Evolutionary conservation across 2,329 filamentous ascomycete species (phyloP).

Genomic region (Fulvia fulva): DNA sequence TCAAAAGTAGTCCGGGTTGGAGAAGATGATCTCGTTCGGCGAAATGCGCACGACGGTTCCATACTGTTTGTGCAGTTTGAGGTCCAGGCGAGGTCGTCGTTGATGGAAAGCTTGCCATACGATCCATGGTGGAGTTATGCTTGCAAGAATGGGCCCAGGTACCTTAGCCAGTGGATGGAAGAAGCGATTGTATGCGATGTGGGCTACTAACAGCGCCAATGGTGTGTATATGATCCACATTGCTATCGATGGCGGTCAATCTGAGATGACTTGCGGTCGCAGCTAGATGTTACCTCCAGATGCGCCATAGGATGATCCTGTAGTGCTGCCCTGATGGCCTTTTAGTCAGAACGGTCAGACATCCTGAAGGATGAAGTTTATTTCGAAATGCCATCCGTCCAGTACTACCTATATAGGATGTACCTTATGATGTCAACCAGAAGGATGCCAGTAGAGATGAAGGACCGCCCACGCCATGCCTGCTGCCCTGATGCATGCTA

Average conservation of each 20-base stretch:
- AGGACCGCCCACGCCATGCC: too few species aligned
- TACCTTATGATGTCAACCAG: too few species aligned
- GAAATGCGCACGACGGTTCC: conserved; percentile 12
- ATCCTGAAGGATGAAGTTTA: not conserved
- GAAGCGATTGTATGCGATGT: conserved; percentile 2
- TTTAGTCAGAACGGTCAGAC: not conserved
- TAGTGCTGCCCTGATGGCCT: not conserved
- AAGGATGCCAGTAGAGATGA: too few species aligned
- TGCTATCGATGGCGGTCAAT: not conserved
- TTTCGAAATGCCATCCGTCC: not conserved
- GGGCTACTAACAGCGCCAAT: not conserved
- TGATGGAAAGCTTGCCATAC: conserved; percentile 4
- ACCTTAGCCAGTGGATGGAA: conserved; percentile 36
- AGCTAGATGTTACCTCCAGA: not conserved
- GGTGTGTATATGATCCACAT: not conserved
- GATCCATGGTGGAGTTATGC: conserved; percentile 6
- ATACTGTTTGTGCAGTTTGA: conserved; percentile 9
- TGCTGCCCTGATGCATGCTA: too few species aligned
- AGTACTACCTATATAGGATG: too few species aligned
- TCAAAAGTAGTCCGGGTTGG: conserved; percentile 1
- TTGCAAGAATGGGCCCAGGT: conserved; percentile 35
- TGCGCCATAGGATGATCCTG: too few species aligned
- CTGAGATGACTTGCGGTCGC: not conserved
- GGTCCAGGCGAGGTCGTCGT: not conserved
- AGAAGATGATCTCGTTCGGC: conserved; percentile 8